Evolutionary conservation across 2,329 filamentous ascomycete genomes (phyloP), one percentile per base, ranked within the genome.

Genomic region (Aspergillus sojae): DNA sequence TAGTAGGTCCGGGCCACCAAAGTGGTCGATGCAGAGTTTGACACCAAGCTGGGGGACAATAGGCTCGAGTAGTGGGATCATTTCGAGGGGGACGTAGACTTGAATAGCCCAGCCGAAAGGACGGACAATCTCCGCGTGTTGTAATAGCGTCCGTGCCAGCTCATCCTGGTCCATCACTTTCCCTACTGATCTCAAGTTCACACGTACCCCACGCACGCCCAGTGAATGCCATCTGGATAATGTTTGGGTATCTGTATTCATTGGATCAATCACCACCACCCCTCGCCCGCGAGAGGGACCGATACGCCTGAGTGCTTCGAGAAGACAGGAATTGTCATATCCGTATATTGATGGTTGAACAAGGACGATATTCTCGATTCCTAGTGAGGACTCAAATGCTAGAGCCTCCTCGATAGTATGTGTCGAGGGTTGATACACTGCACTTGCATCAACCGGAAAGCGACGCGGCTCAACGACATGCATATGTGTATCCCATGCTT

Each of bases 321-420:
- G 78, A 4, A 88, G 75, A 69, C 85, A 88, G 0, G 81, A 78
- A 68, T 90, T 89, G 74, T 89, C 86, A 58, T 80, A 77, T 28
- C 84, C 86, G 71, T 89, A 89, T 58, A 88, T 85, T 19, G 85
- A 88, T 1, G 86, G 86, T 67, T 89, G 88, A 3, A 87, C 83
- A 12, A 89, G 77, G 28, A 89, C 86, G 57, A 87, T 79, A 63
- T 87, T 86, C 48, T 78, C 67, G 45, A 89, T 81, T 2, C 83
- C 83, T 16, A 89, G 73, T 1, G 78, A 74, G 0, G 76, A 70
- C 63, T 87, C 83, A 67, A 88, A 88, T 2, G 71, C 63, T 36
- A 83, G 74, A 23, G 86, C 85, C 36, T 88, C 79, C 9, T 78
- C 69, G 7, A 88, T 74, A 2, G 80, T 84, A 68, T 86, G 82